Evolutionary conservation across 2,329 filamentous ascomycete genomes (phyloP), one percentile per base, ranked within the genome.

Genomic region (Botrytis byssoidea): DNA sequence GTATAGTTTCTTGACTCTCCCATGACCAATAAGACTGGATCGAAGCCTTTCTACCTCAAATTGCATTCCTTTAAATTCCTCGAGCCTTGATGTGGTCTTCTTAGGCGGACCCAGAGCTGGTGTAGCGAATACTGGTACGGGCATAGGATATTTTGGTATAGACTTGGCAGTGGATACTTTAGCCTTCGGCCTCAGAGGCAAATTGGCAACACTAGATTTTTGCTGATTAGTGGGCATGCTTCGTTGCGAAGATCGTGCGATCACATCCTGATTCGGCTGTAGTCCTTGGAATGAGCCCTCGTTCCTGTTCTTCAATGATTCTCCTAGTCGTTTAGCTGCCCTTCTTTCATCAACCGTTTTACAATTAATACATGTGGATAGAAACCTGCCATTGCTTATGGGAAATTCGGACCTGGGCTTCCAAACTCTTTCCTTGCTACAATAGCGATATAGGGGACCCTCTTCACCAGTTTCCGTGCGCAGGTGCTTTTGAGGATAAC

Each of bases 301-400:
- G 12, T 7, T n/a, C 1, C 5, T 7, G 5, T 55, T n/a, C 25
- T n/a, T 12, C 12, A 16, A 14, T 55, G 25, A 6, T n/a, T 14
- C 12, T 55, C 2, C 48, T 3, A 1, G n/a, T 18, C 16, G n/a
- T 18, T 29, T 57, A 29, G 5, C 51, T 29, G 6, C 7, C 2
- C 14, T 29, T 18, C 51, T 57, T 2, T 18, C 0, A 3, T 14
- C 14, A 18, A 7, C 14, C 0, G 6, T 3, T 29, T 4, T 57
- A 14, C 51, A 57, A 9, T 8, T 6, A 57, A 3, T 18, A 7
- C 51, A 57, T 29, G 51, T 8, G 18, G n/a, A 29, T 9, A 32
- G 14, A 57, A 29, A 18, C 12, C 51, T 18, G n/a, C 14, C n/a
- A 8, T 32, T 57, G 14, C 51, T 29, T 6, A 57, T 29, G n/a